phyloP scores from a whole-genome alignment of 1,284 basidiomycete genomes.

The Malassezia restricta region DNA sequence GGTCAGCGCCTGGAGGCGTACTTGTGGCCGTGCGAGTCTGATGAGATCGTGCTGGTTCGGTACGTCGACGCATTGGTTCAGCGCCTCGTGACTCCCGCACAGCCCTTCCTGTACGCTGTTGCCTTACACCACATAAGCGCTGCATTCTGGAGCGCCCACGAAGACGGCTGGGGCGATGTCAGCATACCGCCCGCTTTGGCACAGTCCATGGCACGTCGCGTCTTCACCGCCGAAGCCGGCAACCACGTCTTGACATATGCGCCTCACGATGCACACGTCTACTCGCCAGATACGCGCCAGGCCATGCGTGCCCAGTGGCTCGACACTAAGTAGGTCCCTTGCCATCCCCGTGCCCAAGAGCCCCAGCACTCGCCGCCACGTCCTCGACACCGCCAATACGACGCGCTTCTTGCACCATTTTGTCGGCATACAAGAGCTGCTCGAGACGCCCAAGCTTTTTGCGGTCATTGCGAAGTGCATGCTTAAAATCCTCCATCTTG shows the following conservation, averaged over 20 bases:
- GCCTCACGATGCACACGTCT: no score
- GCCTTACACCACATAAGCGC: constrained; percentile 63
- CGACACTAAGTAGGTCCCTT: neutral
- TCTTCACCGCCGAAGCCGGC: neutral
- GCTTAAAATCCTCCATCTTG: constrained; percentile 43
- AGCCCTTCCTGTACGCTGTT: constrained; percentile 56
- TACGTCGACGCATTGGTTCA: constrained; percentile 47
- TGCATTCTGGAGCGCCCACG: constrained; percentile 4
- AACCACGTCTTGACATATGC: neutral
- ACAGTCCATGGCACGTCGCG: neutral
- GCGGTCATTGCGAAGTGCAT: constrained; percentile 37
- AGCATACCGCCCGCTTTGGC: neutral
- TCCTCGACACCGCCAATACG: constrained; percentile 35
- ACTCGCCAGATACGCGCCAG: no score
- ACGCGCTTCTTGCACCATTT: constrained; percentile 38
- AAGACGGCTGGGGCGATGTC: neutral
- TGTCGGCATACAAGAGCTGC: constrained; percentile 43
- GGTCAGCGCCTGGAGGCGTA: constrained; percentile 51
- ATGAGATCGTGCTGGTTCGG: constrained; percentile 56
- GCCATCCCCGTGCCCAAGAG: constrained; percentile 16
- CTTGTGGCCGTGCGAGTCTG: constrained; percentile 60
- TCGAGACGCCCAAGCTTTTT: constrained; percentile 41
- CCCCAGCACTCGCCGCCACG: constrained; percentile 29
- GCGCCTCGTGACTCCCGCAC: constrained; percentile 39
- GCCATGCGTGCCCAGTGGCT: neutral